Evolutionary conservation across 2,329 filamentous ascomycete species (phyloP).

Genomic region (Mycosphaerella sp.): DNA sequence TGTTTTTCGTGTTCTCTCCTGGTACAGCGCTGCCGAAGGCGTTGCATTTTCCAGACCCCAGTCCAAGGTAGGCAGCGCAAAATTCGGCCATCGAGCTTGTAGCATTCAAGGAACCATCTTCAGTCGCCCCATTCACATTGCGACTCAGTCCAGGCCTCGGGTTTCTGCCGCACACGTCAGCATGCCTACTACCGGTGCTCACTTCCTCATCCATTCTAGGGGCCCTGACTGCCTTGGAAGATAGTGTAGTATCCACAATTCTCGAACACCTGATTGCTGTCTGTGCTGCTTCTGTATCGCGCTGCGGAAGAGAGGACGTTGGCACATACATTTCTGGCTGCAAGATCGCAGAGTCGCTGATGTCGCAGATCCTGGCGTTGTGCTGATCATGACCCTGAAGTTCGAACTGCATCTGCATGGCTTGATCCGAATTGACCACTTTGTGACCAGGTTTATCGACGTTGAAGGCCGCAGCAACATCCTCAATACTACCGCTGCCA

Average conservation of each 20-base stretch:
- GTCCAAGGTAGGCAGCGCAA: conserved; percentile 5
- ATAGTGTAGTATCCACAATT: neutral
- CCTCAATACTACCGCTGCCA: too few relatives aligned
- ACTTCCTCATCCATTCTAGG: neutral
- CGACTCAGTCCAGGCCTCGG: neutral
- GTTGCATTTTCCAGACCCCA: conserved; percentile 1
- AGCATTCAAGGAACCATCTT: neutral
- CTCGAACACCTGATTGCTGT: neutral
- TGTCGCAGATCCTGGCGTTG: too few relatives aligned
- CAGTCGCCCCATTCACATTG: neutral
- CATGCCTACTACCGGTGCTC: neutral
- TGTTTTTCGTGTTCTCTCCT: neutral
- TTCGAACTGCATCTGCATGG: too few relatives aligned
- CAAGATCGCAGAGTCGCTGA: too few relatives aligned
- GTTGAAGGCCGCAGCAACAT: too few relatives aligned
- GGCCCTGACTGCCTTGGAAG: neutral
- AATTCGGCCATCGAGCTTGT: conserved; percentile 2
- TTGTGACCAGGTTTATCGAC: too few relatives aligned
- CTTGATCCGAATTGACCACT: too few relatives aligned
- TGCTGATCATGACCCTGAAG: neutral
- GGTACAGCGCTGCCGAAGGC: conserved; percentile 1
- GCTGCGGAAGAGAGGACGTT: too few relatives aligned
- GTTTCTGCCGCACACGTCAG: neutral
- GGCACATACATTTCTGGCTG: too few relatives aligned
- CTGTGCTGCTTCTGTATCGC: too few relatives aligned